A percentile compares a stretch with the other conserved stretches of the same genome.
Conservation (phyloP, 1,284 basidiomycete genomes). For the Vanrija humicola region DNA sequence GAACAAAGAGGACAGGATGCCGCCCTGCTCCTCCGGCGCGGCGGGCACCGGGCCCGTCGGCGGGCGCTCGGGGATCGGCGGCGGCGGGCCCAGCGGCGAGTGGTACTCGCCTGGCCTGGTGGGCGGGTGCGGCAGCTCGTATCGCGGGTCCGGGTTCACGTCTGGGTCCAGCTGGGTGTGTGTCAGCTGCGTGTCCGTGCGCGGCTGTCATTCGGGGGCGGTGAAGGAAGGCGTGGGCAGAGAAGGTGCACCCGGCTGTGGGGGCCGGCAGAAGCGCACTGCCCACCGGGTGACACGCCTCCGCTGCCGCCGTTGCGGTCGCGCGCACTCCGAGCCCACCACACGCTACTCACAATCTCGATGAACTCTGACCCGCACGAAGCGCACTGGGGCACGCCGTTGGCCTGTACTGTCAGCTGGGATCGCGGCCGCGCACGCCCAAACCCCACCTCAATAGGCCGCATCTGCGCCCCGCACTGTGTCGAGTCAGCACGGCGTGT, state of each 20-base stretch:
- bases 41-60: slow-evolving; percentile 2
- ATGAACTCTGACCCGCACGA: slow-evolving; percentile 44
- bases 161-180: slow-evolving; percentile 38
- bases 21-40: slow-evolving; percentile 3
- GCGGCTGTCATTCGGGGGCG: neutral
- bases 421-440: neutral
- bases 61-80: neutral
- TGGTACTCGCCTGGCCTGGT: slow-evolving; percentile 18
- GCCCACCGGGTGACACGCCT: too few relatives aligned
- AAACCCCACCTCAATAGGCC: slow-evolving; percentile 29
- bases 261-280: neutral
- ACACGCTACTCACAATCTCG: slow-evolving; percentile 33
- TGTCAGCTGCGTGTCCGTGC: neutral
- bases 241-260: neutral
- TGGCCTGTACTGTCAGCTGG: slow-evolving; percentile 16
- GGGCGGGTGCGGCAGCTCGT: slow-evolving; percentile 39
- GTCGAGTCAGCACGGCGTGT: slow-evolving; percentile 1
- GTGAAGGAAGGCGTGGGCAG: too few relatives aligned
- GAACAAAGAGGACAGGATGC: slow-evolving; percentile 1
- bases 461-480: slow-evolving; percentile 44
- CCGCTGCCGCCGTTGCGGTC: too few relatives aligned
- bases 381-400: slow-evolving; percentile 36
- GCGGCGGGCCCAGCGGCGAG: neutral
- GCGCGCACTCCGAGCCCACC: too few relatives aligned
- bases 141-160: slow-evolving; percentile 41